These are phyloP conservation scores for Neurospora cerealis DNA, from an alignment of 495 filamentous ascomycete genomes.

Conservation along the genomic window DNA sequence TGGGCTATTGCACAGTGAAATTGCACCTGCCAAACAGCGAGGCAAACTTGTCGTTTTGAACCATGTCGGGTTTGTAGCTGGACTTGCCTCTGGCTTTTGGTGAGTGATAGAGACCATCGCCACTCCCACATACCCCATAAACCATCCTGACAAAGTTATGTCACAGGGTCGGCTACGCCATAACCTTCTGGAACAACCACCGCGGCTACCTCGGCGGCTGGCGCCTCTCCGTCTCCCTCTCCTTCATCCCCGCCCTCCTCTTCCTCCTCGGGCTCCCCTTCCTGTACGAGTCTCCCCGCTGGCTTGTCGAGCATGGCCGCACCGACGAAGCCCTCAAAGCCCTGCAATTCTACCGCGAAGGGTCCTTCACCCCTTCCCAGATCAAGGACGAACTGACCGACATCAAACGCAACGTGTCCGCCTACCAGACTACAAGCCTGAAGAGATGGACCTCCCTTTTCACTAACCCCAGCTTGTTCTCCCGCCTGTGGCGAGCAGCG, in stretches of 20 bases:
- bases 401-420: conserved; percentile 28
- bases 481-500: conserved; percentile 35
- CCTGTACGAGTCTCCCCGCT: conserved; percentile 40
- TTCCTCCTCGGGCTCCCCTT: conserved; percentile 38
- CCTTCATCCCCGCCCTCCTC: conserved; percentile 33
- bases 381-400: conserved; percentile 26
- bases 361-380: conserved; percentile 23
- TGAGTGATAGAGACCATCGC: conserved; percentile 17
- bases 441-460: conserved; percentile 29
- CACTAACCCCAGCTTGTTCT: conserved; percentile 27
- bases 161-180: conserved; percentile 33
- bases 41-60: conserved; percentile 48
- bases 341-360: conserved; percentile 37
- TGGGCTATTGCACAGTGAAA: conserved; percentile 27
- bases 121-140: not conserved
- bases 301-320: conserved; percentile 38
- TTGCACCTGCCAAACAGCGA: conserved; percentile 40
- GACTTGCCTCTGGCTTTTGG: conserved; percentile 44
- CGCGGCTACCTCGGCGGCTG: conserved; percentile 29
- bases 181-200: conserved; percentile 30
- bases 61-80: conserved; percentile 45
- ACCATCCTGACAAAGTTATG: not conserved
- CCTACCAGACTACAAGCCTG: conserved; percentile 16
- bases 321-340: conserved; percentile 25
- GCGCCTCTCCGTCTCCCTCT: conserved; percentile 36